phyloP scores from a whole-genome alignment of 371 early-diverging fungal genomes.

The Mucor sp. region DNA sequence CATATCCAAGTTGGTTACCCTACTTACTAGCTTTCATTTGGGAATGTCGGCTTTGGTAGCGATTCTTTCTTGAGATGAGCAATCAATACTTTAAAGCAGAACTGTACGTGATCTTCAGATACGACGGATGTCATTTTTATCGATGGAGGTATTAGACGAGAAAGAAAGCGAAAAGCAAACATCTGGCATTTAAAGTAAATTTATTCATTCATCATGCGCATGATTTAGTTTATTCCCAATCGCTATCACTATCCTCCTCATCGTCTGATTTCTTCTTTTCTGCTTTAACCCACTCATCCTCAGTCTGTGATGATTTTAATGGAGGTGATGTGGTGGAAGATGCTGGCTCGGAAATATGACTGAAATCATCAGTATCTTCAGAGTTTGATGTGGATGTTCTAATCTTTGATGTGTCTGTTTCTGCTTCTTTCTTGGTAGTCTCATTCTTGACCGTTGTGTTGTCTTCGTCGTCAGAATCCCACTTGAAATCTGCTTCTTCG shows the following conservation, averaged over 20 bases:
- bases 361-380: slow-evolving; percentile 32
- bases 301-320: slow-evolving; percentile 13
- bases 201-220: background rate
- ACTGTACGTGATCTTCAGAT: slow-evolving; percentile 65
- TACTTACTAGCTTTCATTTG: slow-evolving; percentile 58
- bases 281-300: slow-evolving; percentile 32
- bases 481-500: slow-evolving; percentile 47
- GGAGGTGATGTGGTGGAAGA: slow-evolving; percentile 21
- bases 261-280: slow-evolving; percentile 28
- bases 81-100: slow-evolving; percentile 74
- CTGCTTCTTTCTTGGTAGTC: background rate
- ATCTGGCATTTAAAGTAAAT: slow-evolving; percentile 1
- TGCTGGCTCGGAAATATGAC: slow-evolving; percentile 23
- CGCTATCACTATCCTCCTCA: slow-evolving; percentile 44
- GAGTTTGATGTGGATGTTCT: slow-evolving; percentile 11
- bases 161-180: background rate
- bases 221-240: slow-evolving; percentile 37
- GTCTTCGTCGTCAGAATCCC: slow-evolving; percentile 57
- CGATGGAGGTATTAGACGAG: background rate
- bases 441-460: background rate
- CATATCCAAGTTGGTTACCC: background rate
- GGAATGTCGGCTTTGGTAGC: slow-evolving; percentile 43
- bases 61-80: slow-evolving; percentile 49
- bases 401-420: slow-evolving; percentile 11
- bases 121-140: slow-evolving; percentile 4